Evolutionary conservation across 768 basidiomycete species (phyloP).

Genomic region (Lactarius hengduanensis): DNA sequence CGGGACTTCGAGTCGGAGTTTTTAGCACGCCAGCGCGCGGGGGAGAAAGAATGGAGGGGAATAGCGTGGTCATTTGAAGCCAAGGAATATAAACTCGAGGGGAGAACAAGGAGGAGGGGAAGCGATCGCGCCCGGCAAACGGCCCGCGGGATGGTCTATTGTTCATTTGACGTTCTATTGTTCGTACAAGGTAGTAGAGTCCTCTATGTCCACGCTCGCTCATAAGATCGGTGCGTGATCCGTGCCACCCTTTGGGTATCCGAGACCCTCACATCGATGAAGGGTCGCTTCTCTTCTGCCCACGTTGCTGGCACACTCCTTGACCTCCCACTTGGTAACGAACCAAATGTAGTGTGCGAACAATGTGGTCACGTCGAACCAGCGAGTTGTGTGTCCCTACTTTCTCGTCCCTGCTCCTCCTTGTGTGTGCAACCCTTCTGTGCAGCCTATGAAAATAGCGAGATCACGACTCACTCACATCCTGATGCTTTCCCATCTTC

Average conservation of each 20-base stretch:
- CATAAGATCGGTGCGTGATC: slow-evolving; percentile 48
- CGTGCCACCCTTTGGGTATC: background rate
- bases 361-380: slow-evolving; percentile 88
- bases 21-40: slow-evolving; percentile 22
- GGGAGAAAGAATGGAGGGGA: slow-evolving; percentile 14
- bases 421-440: background rate
- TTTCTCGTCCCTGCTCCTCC: background rate
- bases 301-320: slow-evolving; percentile 89
- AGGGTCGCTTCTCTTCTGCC: slow-evolving; percentile 96
- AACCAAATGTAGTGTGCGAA: slow-evolving; percentile 76
- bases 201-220: slow-evolving; percentile 33
- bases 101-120: background rate
- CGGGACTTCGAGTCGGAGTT: slow-evolving; percentile 18
- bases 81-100: slow-evolving; percentile 2
- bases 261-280: slow-evolving; percentile 7
- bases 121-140: background rate
- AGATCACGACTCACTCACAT: slow-evolving; percentile 87
- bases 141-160: background rate
- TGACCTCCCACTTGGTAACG: slow-evolving; percentile 72
- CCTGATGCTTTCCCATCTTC: slow-evolving; percentile 94
- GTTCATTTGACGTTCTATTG: background rate
- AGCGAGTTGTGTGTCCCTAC: slow-evolving; percentile 71
- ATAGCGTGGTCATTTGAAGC: slow-evolving; percentile 1
- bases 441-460: slow-evolving; percentile 87
- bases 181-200: background rate